These are phyloP conservation scores for Prunus armeniaca DNA, from an alignment of 306 rosid genomes.

Conservation along the genomic window DNA sequence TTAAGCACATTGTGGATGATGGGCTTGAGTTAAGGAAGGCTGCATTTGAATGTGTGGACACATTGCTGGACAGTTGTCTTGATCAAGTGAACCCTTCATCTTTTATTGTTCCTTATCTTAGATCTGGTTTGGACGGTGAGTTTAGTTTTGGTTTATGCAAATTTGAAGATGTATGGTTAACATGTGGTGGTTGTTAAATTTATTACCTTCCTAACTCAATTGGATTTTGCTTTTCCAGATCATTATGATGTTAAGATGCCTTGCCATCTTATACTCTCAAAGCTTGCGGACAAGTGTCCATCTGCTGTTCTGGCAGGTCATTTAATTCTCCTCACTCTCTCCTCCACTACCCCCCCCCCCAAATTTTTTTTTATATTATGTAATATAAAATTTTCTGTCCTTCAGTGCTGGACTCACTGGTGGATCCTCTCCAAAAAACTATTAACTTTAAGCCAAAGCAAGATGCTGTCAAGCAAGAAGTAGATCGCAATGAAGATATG, in stretches of 20 bases:
- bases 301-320: slow-evolving; percentile 93
- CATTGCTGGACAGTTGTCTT: slow-evolving; percentile 95
- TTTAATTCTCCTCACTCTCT: too few species aligned
- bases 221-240: slow-evolving; percentile 45
- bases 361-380: too few species aligned
- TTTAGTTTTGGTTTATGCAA: slow-evolving; percentile 2
- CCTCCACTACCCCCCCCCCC: too few species aligned
- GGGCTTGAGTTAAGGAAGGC: slow-evolving; percentile 99
- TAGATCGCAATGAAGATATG: slow-evolving; percentile 99
- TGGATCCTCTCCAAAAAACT: slow-evolving; percentile 97
- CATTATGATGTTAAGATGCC: slow-evolving; percentile 99
- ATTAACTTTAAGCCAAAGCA: slow-evolving; percentile 93
- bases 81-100: slow-evolving; percentile 99
- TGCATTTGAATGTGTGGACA: slow-evolving; percentile 98
- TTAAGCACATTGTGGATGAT: slow-evolving; percentile 98
- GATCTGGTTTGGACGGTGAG: slow-evolving; percentile 98
- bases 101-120: slow-evolving; percentile 89
- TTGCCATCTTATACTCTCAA: slow-evolving; percentile 96
- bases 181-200: background rate
- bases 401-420: slow-evolving; percentile 92
- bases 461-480: slow-evolving; percentile 99
- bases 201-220: background rate
- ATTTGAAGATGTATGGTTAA: background rate
- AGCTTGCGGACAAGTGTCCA: slow-evolving; percentile 95
- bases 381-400: slow-evolving; percentile 23